Conservation (phyloP, 2,329 filamentous ascomycete genomes). For the Dactylellina leptospora region DNA sequence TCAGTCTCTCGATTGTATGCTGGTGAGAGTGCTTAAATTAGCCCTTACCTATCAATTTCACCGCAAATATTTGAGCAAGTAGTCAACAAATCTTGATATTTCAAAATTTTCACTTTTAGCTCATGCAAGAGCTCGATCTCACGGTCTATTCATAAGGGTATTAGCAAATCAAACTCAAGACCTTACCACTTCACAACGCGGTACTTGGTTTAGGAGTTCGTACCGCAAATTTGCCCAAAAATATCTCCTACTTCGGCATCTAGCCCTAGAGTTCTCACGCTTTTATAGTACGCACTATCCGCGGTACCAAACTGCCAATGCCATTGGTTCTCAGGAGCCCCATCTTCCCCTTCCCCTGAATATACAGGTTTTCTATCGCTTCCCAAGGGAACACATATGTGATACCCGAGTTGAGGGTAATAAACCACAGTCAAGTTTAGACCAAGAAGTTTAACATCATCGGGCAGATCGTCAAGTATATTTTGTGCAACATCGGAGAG, state of each 20-base stretch:
- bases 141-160: conserved; percentile 67
- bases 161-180: no score
- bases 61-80: conserved; percentile 81
- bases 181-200: background rate
- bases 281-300: conserved; percentile 84
- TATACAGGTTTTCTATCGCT: conserved; percentile 29
- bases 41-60: conserved; percentile 74
- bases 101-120: conserved; percentile 75
- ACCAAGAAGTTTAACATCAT: conserved; percentile 63
- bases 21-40: background rate
- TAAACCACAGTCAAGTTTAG: conserved; percentile 81
- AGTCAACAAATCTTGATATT: conserved; percentile 72
- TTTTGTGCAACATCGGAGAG: conserved; percentile 73
- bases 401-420: conserved; percentile 89
- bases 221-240: conserved; percentile 82
- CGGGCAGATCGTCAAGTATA: conserved; percentile 70
- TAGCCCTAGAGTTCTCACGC: conserved; percentile 78
- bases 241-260: conserved; percentile 85
- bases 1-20: no score
- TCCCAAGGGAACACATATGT: conserved; percentile 72
- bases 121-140: conserved; percentile 89
- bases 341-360: conserved; percentile 68
- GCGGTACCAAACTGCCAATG: conserved; percentile 78
- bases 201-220: conserved; percentile 54
- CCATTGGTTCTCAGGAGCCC: conserved; percentile 73